Evolutionary conservation across 2,329 filamentous ascomycete genomes (phyloP), one percentile per base, ranked within the genome.

Genomic region (Pseudocercospora musae): DNA sequence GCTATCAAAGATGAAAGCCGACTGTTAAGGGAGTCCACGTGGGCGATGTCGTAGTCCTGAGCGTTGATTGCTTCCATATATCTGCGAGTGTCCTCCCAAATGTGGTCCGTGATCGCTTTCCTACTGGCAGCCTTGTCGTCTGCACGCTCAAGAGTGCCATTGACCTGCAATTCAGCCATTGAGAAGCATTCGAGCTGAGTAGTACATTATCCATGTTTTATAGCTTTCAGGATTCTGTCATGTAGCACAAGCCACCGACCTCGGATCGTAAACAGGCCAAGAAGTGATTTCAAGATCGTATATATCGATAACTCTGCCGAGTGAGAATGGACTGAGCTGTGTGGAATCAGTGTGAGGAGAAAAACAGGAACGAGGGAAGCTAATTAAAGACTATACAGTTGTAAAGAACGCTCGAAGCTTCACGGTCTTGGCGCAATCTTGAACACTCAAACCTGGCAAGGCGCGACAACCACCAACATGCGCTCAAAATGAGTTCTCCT

Each of bases 401-500:
- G 15, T 21, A 44, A n/a, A 21, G 15, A 18, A n/a, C 40, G 40
- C 29, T 2, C 29, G 18, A 46, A 20, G 18, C 21, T 46, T 23
- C 42, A 46, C 42, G 11, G 42, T 21, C 42, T 46, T 46, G 42
- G 42, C 42, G 11, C 7, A n/a, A n/a, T n/a, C n/a, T n/a, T n/a
- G n/a, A n/a, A n/a, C n/a, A n/a, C n/a, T 11, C 48, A 29, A 52
- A n/a, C 13, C 48, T 25, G 48, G 21, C 21, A 52, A 18, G 11
- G 4, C 11, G 11, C 21, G 3, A 23, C 52, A 13, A 18, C 11
- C 20, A 56, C 18, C 21, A 57, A 27, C 13, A 63, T 65, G 62
- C 58, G 25, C 20, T 42, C 66, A 66, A 53, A 52, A 68, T 66
- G 66, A 64, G 11, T 18, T 11, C 52, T 25, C n/a, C 11, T 11